A percentile compares a stretch with the other conserved stretches of the same genome.
Evolutionary conservation across 345 rosid genomes (phyloP).

Genomic region (Punica granatum): DNA sequence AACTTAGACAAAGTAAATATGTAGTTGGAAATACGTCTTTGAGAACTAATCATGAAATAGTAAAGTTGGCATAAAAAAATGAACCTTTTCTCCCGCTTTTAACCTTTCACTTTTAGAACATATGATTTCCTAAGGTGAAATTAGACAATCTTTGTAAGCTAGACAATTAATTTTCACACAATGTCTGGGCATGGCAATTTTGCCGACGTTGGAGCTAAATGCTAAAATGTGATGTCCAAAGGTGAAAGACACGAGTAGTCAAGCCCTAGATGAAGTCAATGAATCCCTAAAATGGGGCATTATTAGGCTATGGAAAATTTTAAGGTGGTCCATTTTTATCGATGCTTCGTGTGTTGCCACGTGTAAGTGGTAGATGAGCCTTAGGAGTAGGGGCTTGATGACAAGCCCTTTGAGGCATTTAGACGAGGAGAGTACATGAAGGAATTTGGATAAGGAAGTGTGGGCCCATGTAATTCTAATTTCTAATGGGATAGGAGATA

Average conservation of each 20-base stretch:
- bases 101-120: too few relatives aligned
- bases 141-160: too few relatives aligned
- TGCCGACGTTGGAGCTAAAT: neutral
- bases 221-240: neutral
- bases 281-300: neutral
- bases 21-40: too few relatives aligned
- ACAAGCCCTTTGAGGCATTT: neutral
- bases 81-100: too few relatives aligned
- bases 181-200: neutral
- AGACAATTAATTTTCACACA: too few relatives aligned
- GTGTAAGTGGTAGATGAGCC: neutral
- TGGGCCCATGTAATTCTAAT: neutral
- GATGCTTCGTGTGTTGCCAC: neutral
- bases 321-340: neutral
- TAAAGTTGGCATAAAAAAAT: too few relatives aligned
- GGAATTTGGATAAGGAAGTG: neutral
- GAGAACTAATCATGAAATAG: too few relatives aligned
- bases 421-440: neutral
- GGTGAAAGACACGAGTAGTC: neutral
- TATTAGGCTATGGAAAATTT: neutral
- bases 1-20: too few relatives aligned
- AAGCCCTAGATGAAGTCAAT: neutral
- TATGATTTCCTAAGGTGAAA: too few relatives aligned
- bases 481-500: neutral
- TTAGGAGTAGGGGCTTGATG: neutral